Conservation (phyloP, 2,329 filamentous ascomycete species). For the Microdochium bolleyi region DNA sequence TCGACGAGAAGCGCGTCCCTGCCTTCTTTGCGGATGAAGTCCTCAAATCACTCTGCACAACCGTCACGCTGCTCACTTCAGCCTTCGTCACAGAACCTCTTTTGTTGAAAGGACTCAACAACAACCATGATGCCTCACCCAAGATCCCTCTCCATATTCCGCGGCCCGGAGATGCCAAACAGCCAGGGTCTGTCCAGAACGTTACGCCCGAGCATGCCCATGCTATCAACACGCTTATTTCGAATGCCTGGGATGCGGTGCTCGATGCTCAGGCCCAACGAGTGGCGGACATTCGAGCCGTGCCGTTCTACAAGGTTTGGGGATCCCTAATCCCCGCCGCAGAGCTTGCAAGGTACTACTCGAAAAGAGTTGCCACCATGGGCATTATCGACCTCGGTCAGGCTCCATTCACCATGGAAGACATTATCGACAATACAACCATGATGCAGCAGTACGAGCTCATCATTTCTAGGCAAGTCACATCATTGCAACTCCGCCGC, state of each 20-base stretch:
- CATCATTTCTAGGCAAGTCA: slow-evolving; percentile 19
- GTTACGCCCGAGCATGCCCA: slow-evolving; percentile 27
- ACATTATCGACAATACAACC: slow-evolving; percentile 41
- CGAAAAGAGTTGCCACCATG: slow-evolving; percentile 28
- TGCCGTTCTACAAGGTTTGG: slow-evolving; percentile 43
- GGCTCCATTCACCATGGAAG: slow-evolving; percentile 31
- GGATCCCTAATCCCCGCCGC: slow-evolving; percentile 40
- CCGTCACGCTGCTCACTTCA: slow-evolving; percentile 36
- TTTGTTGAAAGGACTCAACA: slow-evolving; percentile 32
- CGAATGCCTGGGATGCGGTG: slow-evolving; percentile 33
- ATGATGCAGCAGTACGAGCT: slow-evolving; percentile 39
- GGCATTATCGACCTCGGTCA: slow-evolving; percentile 26
- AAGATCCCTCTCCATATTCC: slow-evolving; percentile 30
- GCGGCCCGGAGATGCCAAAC: slow-evolving; percentile 8
- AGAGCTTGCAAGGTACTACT: slow-evolving; percentile 36
- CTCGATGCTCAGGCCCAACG: slow-evolving; percentile 29
- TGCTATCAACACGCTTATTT: slow-evolving; percentile 31
- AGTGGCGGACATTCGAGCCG: slow-evolving; percentile 33
- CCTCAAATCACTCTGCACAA: slow-evolving; percentile 34
- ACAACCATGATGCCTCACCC: slow-evolving; percentile 23
- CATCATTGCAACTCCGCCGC: slow-evolving; percentile 7
- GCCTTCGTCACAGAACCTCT: slow-evolving; percentile 37
- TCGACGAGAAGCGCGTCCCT: slow-evolving; percentile 34
- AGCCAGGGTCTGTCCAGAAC: slow-evolving; percentile 5
- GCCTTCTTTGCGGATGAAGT: slow-evolving; percentile 32